These are phyloP conservation scores for Galeopsis tetrahit DNA, from an alignment of 257 asterid species.

Conservation along the genomic window DNA sequence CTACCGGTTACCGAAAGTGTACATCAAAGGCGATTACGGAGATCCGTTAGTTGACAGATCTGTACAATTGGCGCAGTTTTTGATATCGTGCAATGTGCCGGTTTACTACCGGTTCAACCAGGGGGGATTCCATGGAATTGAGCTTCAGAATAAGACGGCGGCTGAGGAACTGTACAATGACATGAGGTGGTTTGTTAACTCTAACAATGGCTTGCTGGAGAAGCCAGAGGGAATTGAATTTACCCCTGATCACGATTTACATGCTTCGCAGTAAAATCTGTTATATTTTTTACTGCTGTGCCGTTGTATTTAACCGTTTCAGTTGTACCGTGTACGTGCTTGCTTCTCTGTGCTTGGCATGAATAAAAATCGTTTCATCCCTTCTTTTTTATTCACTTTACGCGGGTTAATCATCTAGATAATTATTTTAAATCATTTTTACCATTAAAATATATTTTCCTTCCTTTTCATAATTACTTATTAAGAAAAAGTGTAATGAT, in stretches of 20 bases:
- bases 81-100: slow-evolving; percentile 25
- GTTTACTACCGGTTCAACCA: slow-evolving; percentile 32
- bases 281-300: neutral
- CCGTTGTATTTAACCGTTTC: neutral
- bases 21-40: slow-evolving; percentile 28
- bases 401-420: too few relatives aligned
- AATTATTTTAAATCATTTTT: too few relatives aligned
- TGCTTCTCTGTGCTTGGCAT: neutral
- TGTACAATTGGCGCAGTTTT: slow-evolving; percentile 27
- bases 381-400: too few relatives aligned
- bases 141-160: slow-evolving; percentile 15
- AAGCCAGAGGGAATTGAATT: slow-evolving; percentile 10
- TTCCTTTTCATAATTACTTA: too few relatives aligned
- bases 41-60: slow-evolving; percentile 40
- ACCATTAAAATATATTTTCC: too few relatives aligned
- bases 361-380: neutral
- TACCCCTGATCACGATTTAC: neutral
- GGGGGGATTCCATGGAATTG: slow-evolving; percentile 38
- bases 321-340: neutral
- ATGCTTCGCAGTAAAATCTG: slow-evolving; percentile 9
- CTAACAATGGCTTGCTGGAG: neutral
- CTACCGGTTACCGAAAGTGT: slow-evolving; percentile 31
- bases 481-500: too few relatives aligned
- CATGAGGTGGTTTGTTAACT: slow-evolving; percentile 29
- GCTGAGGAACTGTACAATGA: slow-evolving; percentile 31